phyloP scores from a whole-genome alignment of 768 basidiomycete species.

The Psilocybe tampanensis region DNA sequence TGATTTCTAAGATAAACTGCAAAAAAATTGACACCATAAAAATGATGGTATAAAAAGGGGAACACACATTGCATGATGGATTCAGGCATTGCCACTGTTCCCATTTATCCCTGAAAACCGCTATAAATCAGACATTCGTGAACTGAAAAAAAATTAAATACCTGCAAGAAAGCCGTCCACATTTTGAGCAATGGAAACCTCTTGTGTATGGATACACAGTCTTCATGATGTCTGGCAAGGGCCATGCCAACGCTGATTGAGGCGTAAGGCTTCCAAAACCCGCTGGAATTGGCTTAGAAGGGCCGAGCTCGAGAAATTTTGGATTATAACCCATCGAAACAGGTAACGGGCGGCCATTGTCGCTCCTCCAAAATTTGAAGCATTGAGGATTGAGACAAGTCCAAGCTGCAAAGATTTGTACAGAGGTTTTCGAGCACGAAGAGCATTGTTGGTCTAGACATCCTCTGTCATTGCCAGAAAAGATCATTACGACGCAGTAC shows the following conservation, averaged over 20 bases:
- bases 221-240: conserved; percentile 35
- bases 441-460: background rate
- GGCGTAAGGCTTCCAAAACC: conserved; percentile 44
- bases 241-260: conserved; percentile 28
- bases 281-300: conserved; percentile 31
- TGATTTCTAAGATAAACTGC: conserved; percentile 11
- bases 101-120: conserved; percentile 64
- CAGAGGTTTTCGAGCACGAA: conserved; percentile 17
- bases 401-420: conserved; percentile 59
- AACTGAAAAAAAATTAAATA: conserved; percentile 23
- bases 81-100: conserved; percentile 69
- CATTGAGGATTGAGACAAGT: conserved; percentile 67
- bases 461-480: background rate
- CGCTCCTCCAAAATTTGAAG: conserved; percentile 52
- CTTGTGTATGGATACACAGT: conserved; percentile 60
- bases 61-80: conserved; percentile 49
- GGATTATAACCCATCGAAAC: conserved; percentile 47
- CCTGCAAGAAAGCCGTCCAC: conserved; percentile 79
- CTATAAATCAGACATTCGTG: background rate
- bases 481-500: background rate
- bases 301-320: conserved; percentile 44
- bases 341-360: conserved; percentile 25
- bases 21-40: background rate
- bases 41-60: background rate
- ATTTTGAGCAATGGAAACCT: conserved; percentile 69